Evolutionary conservation across 768 basidiomycete genomes (phyloP).

Genomic region (Amanita rubescens): DNA sequence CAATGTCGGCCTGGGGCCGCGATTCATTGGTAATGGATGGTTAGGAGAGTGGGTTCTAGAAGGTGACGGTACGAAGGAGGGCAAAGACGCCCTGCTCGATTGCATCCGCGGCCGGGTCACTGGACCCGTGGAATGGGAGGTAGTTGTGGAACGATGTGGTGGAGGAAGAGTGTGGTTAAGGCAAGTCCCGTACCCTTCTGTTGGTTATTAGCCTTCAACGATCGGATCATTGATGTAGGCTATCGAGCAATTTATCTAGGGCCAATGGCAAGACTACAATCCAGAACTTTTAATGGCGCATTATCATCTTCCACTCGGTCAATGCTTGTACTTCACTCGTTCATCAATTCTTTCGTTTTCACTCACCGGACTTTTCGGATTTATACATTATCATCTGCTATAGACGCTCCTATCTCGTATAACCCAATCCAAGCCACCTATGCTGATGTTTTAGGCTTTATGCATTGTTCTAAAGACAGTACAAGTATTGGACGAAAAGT

Average conservation of each 20-base stretch:
- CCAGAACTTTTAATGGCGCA: not conserved
- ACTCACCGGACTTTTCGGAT: not conserved
- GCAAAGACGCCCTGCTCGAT: slow-evolving; percentile 46
- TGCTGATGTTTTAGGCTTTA: not conserved
- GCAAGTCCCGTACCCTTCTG: slow-evolving; percentile 25
- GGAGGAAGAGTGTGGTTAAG: slow-evolving; percentile 57
- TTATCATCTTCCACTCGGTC: not conserved
- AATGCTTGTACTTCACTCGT: not conserved
- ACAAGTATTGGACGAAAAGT: slow-evolving; percentile 12
- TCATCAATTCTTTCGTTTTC: not conserved
- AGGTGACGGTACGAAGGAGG: slow-evolving; percentile 68
- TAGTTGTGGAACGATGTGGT: slow-evolving; percentile 56
- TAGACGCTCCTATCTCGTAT: not conserved
- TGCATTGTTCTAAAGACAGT: not conserved
- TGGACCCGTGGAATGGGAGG: slow-evolving; percentile 37
- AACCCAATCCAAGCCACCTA: not conserved
- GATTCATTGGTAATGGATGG: slow-evolving; percentile 52
- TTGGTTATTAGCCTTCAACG: not conserved
- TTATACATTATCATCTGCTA: no score
- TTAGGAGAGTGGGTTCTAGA: slow-evolving; percentile 76
- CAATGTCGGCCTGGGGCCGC: not conserved
- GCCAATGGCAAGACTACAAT: not conserved
- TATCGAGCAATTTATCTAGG: not conserved
- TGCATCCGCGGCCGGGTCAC: slow-evolving; percentile 35
- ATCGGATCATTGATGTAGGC: not conserved